A percentile compares a stretch with the other conserved stretches of the same genome.
These are phyloP conservation scores for Paulownia fortunei DNA, from an alignment of 257 asterid genomes.

Conservation along the genomic window DNA sequence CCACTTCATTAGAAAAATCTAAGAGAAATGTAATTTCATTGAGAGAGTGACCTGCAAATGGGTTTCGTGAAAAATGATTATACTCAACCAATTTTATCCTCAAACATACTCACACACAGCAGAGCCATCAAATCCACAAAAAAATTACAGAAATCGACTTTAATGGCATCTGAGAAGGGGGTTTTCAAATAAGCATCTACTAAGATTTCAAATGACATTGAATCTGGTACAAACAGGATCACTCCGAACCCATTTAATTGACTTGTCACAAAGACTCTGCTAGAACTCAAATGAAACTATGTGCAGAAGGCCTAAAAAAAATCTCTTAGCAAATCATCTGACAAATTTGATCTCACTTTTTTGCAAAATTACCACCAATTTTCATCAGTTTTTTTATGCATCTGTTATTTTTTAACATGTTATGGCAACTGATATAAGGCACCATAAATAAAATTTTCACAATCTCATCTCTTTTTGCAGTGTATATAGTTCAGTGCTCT, in stretches of 20 bases:
- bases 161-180: not conserved
- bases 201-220: not conserved
- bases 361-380: not conserved
- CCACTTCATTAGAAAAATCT: not conserved
- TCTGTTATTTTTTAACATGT: not conserved
- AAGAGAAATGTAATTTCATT: not conserved
- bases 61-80: constrained; percentile 3
- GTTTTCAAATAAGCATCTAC: not conserved
- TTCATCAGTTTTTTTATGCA: not conserved
- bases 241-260: not conserved
- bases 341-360: not conserved
- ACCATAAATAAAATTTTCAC: not conserved
- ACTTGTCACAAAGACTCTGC: not conserved
- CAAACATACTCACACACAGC: not conserved
- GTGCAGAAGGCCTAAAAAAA: constrained; percentile 1
- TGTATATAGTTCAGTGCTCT: not conserved
- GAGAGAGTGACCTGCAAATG: not conserved
- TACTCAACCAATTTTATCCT: not conserved
- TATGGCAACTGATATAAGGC: constrained; percentile 1
- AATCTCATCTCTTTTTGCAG: not conserved
- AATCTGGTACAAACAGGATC: constrained; percentile 1
- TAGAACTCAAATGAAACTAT: constrained; percentile 11
- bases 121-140: constrained; percentile 4
- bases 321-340: not conserved
- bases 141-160: not conserved